phyloP scores from a whole-genome alignment of 2,329 filamentous ascomycete genomes.

The Penicillium sp. region DNA sequence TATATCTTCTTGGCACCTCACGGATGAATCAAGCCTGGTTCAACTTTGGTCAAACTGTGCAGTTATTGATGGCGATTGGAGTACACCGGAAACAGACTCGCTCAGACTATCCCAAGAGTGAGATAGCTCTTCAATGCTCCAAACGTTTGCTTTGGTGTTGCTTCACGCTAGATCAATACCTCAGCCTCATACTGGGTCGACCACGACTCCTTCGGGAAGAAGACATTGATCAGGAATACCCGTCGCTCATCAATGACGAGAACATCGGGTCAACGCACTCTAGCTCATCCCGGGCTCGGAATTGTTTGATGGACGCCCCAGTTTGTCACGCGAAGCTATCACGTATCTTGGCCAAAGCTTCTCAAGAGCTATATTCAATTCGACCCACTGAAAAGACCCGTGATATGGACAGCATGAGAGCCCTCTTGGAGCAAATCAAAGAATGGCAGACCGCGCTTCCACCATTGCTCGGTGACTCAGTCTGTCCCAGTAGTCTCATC shows the following conservation, averaged over 20 bases:
- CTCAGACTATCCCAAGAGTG: neutral
- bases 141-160: conserved; percentile 41
- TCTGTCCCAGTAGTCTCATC: conserved; percentile 16
- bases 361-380: conserved; percentile 22
- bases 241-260: conserved; percentile 8
- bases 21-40: conserved; percentile 41
- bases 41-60: conserved; percentile 36
- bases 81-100: conserved; percentile 29
- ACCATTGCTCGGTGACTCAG: neutral
- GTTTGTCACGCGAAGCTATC: conserved; percentile 22
- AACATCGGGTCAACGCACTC: neutral
- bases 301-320: conserved; percentile 25
- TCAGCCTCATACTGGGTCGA: conserved; percentile 40
- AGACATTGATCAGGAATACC: conserved; percentile 23
- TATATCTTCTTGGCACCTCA: conserved; percentile 40
- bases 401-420: conserved; percentile 4
- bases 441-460: conserved; percentile 7
- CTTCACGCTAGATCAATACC: conserved; percentile 42
- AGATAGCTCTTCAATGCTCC: conserved; percentile 29
- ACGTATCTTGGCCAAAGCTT: conserved; percentile 18
- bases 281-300: conserved; percentile 3
- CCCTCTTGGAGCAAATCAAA: conserved; percentile 9
- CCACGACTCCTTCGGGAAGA: conserved; percentile 38
- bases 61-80: conserved; percentile 38
- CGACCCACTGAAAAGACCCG: conserved; percentile 7